These are phyloP conservation scores for Phylloporus sp. DNA, from an alignment of 768 basidiomycete genomes.

Conservation along the genomic window DNA sequence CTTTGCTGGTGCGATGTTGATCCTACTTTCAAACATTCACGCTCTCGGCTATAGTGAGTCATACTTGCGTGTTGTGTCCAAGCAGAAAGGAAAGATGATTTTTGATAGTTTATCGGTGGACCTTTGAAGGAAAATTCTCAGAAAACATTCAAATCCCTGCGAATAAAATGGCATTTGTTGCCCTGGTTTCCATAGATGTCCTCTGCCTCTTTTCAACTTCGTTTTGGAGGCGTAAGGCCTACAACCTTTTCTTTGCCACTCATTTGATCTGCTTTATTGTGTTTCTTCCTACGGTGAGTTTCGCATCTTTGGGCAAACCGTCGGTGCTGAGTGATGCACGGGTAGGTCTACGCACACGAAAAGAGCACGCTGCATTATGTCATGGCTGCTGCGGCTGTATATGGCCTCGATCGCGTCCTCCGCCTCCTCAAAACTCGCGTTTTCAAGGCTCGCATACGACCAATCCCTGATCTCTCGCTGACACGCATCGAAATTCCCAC, in stretches of 20 bases:
- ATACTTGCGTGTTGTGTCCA: not conserved
- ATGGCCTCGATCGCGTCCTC: conserved; percentile 41
- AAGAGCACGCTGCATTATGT: conserved; percentile 37
- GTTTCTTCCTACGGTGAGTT: conserved; percentile 36
- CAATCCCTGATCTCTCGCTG: conserved; percentile 41
- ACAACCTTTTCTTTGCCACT: conserved; percentile 39
- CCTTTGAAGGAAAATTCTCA: conserved; percentile 17
- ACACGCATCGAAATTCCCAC: conserved; percentile 44
- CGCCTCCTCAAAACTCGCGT: conserved; percentile 46
- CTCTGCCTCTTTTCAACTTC: conserved; percentile 38
- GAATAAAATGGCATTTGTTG: conserved; percentile 31
- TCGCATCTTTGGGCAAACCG: not conserved
- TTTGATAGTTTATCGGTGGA: conserved; percentile 27
- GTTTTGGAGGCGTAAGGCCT: conserved; percentile 37
- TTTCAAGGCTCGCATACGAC: conserved; percentile 38
- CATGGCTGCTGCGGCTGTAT: conserved; percentile 35
- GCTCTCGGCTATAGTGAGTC: conserved; percentile 36
- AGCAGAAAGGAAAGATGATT: not conserved
- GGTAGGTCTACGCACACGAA: conserved; percentile 25
- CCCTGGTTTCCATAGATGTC: conserved; percentile 32
- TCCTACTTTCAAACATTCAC: conserved; percentile 40
- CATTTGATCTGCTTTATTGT: conserved; percentile 41
- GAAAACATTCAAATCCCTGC: conserved; percentile 5
- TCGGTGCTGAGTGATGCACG: conserved; percentile 10
- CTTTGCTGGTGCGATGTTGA: conserved; percentile 41